Conservation (phyloP, 257 asterid species). For the Lavandula angustifolia region DNA sequence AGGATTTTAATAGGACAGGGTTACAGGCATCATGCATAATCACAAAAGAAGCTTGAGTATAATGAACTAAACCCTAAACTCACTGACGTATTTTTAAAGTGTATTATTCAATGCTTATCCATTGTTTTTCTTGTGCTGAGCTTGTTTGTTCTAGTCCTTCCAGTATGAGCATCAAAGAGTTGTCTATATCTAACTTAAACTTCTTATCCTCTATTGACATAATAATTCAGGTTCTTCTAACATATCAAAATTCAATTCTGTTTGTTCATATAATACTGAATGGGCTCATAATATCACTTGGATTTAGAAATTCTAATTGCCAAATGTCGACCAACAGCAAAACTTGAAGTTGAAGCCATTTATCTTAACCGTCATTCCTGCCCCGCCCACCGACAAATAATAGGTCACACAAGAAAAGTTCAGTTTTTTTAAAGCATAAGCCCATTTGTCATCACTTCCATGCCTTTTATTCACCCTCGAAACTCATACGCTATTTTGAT, state of each 20-base stretch:
- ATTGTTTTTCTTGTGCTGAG: not conserved
- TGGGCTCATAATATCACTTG: not conserved
- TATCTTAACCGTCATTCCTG: no score
- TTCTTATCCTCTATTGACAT: not conserved
- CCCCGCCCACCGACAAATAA: no score
- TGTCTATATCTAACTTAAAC: not conserved
- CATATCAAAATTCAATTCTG: not conserved
- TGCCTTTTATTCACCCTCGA: no score
- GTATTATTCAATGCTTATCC: not conserved
- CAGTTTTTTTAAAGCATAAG: not conserved
- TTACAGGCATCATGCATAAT: not conserved
- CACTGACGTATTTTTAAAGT: not conserved
- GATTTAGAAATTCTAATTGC: not conserved
- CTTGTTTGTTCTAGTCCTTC: not conserved
- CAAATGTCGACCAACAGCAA: not conserved
- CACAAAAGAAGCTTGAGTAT: not conserved
- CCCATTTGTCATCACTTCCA: not conserved
- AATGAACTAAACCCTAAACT: no score
- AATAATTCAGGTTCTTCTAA: no score
- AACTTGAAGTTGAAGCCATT: no score
- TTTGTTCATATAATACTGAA: not conserved
- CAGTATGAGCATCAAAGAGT: not conserved
- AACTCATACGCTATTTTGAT: no score
- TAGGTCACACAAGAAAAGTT: not conserved
- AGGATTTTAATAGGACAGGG: not conserved